Evolutionary conservation across 805 yeast species (phyloP).

Genomic region (Candida railenensis): DNA sequence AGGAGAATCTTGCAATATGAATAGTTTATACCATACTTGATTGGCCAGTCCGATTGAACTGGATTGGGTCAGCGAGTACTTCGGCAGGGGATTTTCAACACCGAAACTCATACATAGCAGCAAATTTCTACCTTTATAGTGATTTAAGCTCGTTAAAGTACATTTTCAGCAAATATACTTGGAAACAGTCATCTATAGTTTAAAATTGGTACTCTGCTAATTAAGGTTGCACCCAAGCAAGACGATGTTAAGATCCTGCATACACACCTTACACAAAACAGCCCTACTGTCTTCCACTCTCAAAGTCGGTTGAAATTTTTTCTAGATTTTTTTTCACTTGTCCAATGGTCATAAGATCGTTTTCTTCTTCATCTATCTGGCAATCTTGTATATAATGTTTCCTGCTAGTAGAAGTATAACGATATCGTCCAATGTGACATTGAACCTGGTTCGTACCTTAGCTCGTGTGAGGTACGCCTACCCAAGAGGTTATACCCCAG

Average conservation of each 20-base stretch:
- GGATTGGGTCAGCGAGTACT: no score
- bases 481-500: conserved; percentile 30
- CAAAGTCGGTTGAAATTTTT: background rate
- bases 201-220: background rate
- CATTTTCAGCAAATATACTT: no score
- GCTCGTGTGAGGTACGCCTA: conserved; percentile 23
- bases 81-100: no score
- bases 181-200: no score
- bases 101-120: no score
- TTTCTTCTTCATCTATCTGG: background rate
- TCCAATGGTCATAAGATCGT: background rate
- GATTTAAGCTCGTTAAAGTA: no score
- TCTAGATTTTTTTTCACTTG: background rate
- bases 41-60: no score
- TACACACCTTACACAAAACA: background rate
- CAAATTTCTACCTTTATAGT: no score
- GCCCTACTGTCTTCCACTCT: no score
- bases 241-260: background rate
- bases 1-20: no score
- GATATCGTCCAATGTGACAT: background rate
- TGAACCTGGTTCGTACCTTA: background rate
- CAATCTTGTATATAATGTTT: background rate
- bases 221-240: background rate
- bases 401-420: background rate
- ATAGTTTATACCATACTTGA: no score